Percentiles rank a stretch among this genome's conserved stretches.
These are phyloP conservation scores for Leucogyrophana mollusca DNA, from an alignment of 768 basidiomycete genomes.

Conservation along the genomic window DNA sequence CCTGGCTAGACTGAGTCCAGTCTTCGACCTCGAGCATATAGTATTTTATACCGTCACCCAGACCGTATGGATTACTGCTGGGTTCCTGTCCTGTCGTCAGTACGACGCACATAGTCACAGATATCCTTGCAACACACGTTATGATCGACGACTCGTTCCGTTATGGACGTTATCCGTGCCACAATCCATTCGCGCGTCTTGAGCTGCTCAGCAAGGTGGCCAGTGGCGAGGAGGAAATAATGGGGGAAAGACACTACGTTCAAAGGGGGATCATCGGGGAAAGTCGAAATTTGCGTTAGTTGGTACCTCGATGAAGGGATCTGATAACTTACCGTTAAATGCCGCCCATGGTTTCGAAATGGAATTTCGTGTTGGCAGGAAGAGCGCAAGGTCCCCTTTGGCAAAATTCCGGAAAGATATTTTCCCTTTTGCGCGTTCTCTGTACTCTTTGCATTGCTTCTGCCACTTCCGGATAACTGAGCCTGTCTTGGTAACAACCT, in stretches of 20 bases:
- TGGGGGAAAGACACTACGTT: conserved; percentile 89
- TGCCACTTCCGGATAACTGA: conserved; percentile 94
- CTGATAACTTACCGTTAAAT: conserved; percentile 76
- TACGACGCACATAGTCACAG: neutral
- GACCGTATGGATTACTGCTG: conserved; percentile 82
- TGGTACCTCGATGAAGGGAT: neutral
- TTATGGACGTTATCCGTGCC: conserved; percentile 84
- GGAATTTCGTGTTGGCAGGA: conserved; percentile 93
- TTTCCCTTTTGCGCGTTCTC: conserved; percentile 94
- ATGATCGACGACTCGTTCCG: conserved; percentile 80
- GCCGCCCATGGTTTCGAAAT: conserved; percentile 96
- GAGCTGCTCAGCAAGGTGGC: conserved; percentile 83
- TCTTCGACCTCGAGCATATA: conserved; percentile 94
- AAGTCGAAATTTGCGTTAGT: neutral
- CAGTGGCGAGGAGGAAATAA: conserved; percentile 91
- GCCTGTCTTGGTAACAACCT: conserved; percentile 78
- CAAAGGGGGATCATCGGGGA: conserved; percentile 31
- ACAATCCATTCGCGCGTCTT: conserved; percentile 95
- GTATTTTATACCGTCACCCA: conserved; percentile 87
- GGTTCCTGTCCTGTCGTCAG: conserved; percentile 54
- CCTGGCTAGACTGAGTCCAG: conserved; percentile 75
- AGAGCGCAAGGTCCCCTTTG: conserved; percentile 93
- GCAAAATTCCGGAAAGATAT: conserved; percentile 95
- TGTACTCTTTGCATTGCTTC: conserved; percentile 94
- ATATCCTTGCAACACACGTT: conserved; percentile 46